Conservation (phyloP, 441 rosid genomes). For the Adansonia gregorii region DNA sequence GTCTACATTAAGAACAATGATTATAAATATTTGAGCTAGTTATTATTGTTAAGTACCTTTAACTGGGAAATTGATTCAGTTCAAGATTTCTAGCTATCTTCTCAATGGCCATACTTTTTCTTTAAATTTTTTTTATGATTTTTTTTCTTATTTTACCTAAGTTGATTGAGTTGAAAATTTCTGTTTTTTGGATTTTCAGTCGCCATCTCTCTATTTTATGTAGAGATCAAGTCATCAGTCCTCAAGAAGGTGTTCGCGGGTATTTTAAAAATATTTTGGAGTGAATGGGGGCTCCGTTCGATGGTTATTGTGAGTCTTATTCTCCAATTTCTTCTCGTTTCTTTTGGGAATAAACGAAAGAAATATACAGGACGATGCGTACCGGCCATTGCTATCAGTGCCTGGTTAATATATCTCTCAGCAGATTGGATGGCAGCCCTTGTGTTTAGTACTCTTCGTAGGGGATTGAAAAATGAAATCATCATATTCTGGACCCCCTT, state of each 20-base stretch:
- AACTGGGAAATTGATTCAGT: no score
- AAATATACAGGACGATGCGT: not conserved
- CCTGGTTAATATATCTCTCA: not conserved
- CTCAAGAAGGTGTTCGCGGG: not conserved
- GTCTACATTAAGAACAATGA: no score
- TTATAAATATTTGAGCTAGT: no score
- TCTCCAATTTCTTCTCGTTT: not conserved
- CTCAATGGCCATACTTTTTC: not conserved
- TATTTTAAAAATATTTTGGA: not conserved
- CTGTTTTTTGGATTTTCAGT: not conserved
- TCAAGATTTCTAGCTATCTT: not conserved
- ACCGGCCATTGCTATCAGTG: not conserved
- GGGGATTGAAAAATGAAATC: constrained; percentile 29
- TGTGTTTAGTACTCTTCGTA: not conserved
- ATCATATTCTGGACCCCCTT: constrained; percentile 66
- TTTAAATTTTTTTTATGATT: no score
- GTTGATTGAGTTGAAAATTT: not conserved
- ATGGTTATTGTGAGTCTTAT: not conserved
- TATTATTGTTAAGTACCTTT: no score
- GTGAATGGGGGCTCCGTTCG: constrained; percentile 8
- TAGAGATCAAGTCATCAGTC: not conserved
- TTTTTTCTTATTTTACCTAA: not conserved
- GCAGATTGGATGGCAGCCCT: constrained; percentile 12
- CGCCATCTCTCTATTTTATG: constrained; percentile 6
- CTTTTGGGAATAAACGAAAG: not conserved